A percentile compares a stretch with the other conserved stretches of the same genome.
Evolutionary conservation across 106 monocot species (phyloP).

Genomic region (Triglochin maritima): DNA sequence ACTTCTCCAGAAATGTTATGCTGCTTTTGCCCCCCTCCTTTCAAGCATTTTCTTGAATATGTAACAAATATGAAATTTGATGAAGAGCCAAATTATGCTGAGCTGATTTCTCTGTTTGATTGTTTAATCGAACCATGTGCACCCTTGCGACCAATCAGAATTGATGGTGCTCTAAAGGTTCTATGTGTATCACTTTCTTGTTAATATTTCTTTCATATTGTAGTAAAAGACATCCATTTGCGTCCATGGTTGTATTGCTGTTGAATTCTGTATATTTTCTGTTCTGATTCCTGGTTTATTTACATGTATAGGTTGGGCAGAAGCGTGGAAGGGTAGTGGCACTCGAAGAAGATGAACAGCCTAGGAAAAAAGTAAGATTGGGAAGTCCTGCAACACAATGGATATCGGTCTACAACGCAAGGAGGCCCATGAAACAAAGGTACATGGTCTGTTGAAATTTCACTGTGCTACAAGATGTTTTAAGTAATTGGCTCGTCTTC

Average conservation of each 20-base stretch:
- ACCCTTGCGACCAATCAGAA: constrained; percentile 69
- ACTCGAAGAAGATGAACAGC: constrained; percentile 95
- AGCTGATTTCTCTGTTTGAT: constrained; percentile 85
- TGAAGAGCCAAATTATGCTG: constrained; percentile 88
- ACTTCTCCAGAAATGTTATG: constrained; percentile 77
- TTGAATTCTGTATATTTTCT: neutral
- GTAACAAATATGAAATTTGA: constrained; percentile 97
- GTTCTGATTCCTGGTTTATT: neutral
- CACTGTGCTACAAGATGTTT: neutral
- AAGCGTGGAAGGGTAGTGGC: constrained; percentile 64
- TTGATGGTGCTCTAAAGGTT: constrained; percentile 94
- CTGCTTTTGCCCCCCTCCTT: constrained; percentile 77
- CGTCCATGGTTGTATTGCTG: neutral
- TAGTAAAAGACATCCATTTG: neutral
- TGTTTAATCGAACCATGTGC: constrained; percentile 69
- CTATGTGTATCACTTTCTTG: neutral
- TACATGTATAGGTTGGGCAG: constrained; percentile 66
- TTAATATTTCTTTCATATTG: no score
- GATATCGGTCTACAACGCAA: constrained; percentile 97
- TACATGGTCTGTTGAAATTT: constrained; percentile 4
- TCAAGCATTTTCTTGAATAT: constrained; percentile 72
- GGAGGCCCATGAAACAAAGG: constrained; percentile 97
- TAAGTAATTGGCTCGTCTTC: neutral
- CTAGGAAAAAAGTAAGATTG: constrained; percentile 81
- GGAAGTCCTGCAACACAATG: constrained; percentile 95